Evolutionary conservation across 192 early-diverging fungal genomes (phyloP).

Genomic region (Podila verticillata): DNA sequence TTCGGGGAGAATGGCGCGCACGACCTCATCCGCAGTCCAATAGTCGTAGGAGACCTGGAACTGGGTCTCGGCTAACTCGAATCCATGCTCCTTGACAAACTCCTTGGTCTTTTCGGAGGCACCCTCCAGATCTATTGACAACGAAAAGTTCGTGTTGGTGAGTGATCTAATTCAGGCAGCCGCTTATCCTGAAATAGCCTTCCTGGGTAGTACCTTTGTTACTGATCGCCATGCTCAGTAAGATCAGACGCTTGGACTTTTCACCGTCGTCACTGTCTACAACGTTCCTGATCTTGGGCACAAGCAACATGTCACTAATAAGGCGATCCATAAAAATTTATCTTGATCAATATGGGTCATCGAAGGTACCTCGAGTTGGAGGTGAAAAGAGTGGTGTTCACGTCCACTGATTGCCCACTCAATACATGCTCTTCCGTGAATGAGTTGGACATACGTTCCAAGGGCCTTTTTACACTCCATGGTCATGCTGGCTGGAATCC

Average conservation of each 20-base stretch:
- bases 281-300: conserved; percentile 74
- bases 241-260: conserved; percentile 57
- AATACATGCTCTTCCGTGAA: too few relatives aligned
- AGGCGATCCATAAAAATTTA: neutral
- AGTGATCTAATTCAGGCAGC: neutral
- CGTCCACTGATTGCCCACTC: too few relatives aligned
- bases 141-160: conserved; percentile 1
- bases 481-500: conserved; percentile 68
- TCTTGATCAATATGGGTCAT: neutral
- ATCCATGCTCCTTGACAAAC: conserved; percentile 58
- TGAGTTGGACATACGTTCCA: conserved; percentile 27
- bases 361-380: neutral
- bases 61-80: conserved; percentile 63
- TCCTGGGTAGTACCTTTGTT: conserved; percentile 22
- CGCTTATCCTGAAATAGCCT: neutral
- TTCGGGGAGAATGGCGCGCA: conserved; percentile 88
- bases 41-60: conserved; percentile 83
- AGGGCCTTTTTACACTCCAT: conserved; percentile 58
- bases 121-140: conserved; percentile 48
- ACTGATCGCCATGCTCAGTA: conserved; percentile 58
- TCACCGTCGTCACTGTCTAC: conserved; percentile 63
- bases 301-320: conserved; percentile 64
- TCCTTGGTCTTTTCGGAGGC: conserved; percentile 59
- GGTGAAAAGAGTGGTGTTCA: neutral
- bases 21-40: conserved; percentile 93